phyloP scores from a whole-genome alignment of 345 rosid genomes.

The Isatis tinctoria region DNA sequence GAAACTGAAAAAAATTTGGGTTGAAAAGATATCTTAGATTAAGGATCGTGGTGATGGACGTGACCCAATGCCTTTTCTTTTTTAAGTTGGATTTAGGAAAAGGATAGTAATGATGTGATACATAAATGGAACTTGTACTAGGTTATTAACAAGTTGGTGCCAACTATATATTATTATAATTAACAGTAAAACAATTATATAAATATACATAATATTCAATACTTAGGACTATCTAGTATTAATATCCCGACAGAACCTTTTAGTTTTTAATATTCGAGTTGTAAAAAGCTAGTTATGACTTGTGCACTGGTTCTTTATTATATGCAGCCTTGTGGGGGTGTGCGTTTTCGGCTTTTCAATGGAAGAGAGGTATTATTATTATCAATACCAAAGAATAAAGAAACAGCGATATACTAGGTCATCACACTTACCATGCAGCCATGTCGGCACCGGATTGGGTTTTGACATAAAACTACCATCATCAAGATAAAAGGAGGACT shows the following conservation, averaged over 20 bases:
- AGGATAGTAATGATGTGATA: constrained; percentile 7
- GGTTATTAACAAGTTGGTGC: constrained; percentile 25
- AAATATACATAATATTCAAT: constrained; percentile 2
- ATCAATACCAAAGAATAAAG: neutral
- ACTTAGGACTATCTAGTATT: neutral
- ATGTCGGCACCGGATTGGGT: neutral
- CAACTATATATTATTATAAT: constrained; percentile 1
- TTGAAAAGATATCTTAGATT: constrained; percentile 4
- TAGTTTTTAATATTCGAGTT: neutral
- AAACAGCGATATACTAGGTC: neutral
- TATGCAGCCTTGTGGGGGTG: neutral
- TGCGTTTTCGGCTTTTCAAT: constrained; percentile 17
- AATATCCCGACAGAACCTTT: constrained; percentile 12
- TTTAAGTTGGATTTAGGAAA: constrained; percentile 6
- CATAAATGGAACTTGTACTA: constrained; percentile 27
- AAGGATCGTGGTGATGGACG: neutral
- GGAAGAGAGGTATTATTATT: constrained; percentile 3
- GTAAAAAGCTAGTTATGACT: neutral
- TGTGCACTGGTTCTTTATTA: constrained; percentile 18
- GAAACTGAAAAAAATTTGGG: neutral
- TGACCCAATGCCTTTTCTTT: neutral
- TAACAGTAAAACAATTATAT: neutral
- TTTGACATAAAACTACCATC: no score
- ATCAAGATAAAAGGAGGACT: neutral
- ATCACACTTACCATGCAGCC: neutral